phyloP scores from a whole-genome alignment of 441 rosid species.

The Rhodomyrtus psidioides region DNA sequence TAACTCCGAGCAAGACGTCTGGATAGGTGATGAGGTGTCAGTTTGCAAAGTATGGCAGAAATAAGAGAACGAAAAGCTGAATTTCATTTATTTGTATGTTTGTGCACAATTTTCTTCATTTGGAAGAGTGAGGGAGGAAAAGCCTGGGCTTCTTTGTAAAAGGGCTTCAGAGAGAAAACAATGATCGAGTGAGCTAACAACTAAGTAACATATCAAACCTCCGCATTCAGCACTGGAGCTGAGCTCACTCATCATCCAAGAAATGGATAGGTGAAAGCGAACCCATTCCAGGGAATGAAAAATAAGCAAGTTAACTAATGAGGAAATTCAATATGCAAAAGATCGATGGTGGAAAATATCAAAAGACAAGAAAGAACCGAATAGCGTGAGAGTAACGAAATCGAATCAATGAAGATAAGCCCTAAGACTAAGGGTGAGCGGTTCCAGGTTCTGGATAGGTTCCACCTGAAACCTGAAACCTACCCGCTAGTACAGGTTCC shows the following conservation, averaged over 20 bases:
- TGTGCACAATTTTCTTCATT: not conserved
- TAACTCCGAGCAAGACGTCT: constrained; percentile 12
- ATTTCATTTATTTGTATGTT: not conserved
- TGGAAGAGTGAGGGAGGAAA: not conserved
- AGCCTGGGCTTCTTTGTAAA: not conserved
- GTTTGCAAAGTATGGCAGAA: not conserved
- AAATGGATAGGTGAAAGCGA: too few relatives aligned
- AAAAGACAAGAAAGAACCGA: too few relatives aligned
- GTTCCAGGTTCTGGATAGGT: too few relatives aligned
- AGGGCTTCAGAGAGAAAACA: not conserved
- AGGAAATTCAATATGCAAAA: too few relatives aligned
- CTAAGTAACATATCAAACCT: not conserved
- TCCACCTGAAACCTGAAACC: too few relatives aligned
- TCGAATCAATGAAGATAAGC: too few relatives aligned
- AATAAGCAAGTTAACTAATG: too few relatives aligned
- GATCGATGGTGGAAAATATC: too few relatives aligned
- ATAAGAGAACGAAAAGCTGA: not conserved
- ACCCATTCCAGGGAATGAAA: too few relatives aligned
- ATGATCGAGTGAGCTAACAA: not conserved
- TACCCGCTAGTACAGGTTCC: too few relatives aligned
- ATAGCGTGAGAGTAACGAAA: too few relatives aligned
- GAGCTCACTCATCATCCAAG: not conserved
- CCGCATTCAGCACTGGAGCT: not conserved
- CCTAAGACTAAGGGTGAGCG: too few relatives aligned
- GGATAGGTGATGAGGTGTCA: not conserved